Base-by-base conservation (phyloP, 129 eudicot species). In the Pseudognaphalium luteoalbum region DNA sequence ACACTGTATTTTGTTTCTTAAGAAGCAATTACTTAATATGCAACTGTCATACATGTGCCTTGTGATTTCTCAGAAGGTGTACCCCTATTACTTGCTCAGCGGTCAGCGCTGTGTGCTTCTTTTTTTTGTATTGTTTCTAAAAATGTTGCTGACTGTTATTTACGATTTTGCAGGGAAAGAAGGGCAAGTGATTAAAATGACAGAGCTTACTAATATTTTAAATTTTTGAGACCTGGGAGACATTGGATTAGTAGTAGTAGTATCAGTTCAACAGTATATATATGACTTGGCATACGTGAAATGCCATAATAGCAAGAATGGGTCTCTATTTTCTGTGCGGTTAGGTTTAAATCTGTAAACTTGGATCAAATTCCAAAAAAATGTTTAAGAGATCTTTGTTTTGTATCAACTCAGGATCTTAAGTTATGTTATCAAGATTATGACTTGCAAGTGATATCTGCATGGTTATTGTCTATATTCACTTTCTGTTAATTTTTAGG, bases 161-260 rank as follows among this genome's bases (percentile, higher is more conserved):
- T 10, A 68, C 74, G 44, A 11, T 15, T 56, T 60, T 82, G 74
- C 91, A 87, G 92, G 92, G 90, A 73, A 87, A 85, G 89, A 90
- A 83, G 83, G 84, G 87, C 70, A 86, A 87, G 67, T 86, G 85
- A 88, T 44, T 37, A 41, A 32, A 21, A 14, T 41, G 71, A 10
- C 32, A 19, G 6, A 19, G 6, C 14, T 51, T 32, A 70, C 65
- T 47, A 16, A 59, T 42, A 41, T 58, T 14, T 58, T 19, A 73
- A 52, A 59, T 66, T 74, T 41, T 74, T 67, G 75, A 66, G 70
- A 66, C 39, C 15, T 57, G 35, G 72, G 34, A 65, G 37, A 33
- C 64, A n/a, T 80, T 44, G 39, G 52, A 59, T 68, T 80, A 72
- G 64, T 72, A 50, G 6, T 71, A 21, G 77, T 56, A 65, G 50